Conservation (phyloP, 495 filamentous ascomycete species). For the Pyronema domesticum region DNA sequence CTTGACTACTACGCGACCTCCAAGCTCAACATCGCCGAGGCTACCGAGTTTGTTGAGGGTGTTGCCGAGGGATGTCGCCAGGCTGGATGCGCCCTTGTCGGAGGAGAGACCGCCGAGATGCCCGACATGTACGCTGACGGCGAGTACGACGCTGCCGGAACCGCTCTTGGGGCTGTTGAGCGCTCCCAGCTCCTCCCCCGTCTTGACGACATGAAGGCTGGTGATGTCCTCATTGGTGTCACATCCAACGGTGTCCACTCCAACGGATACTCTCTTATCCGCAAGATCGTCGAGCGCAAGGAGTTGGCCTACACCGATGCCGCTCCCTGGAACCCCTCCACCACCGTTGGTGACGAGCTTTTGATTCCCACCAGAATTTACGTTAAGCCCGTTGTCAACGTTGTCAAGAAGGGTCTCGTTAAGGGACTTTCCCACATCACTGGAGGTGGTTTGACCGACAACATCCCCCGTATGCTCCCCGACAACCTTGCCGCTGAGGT, state of each 20-base stretch:
- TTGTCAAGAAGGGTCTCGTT: slow-evolving; percentile 39
- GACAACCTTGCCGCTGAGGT: slow-evolving; percentile 53
- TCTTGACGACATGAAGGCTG: slow-evolving; percentile 53
- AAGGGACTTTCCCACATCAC: slow-evolving; percentile 95
- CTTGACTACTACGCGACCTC: slow-evolving; percentile 90
- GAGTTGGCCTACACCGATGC: slow-evolving; percentile 48
- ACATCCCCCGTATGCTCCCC: slow-evolving; percentile 85
- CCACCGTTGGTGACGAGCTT: slow-evolving; percentile 51
- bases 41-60: slow-evolving; percentile 66
- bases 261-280: slow-evolving; percentile 88
- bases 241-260: slow-evolving; percentile 73
- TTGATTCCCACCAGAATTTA: slow-evolving; percentile 70
- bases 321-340: slow-evolving; percentile 50
- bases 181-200: slow-evolving; percentile 54
- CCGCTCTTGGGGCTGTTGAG: slow-evolving; percentile 64
- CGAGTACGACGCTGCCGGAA: slow-evolving; percentile 80
- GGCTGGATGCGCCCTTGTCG: slow-evolving; percentile 73
- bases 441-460: slow-evolving; percentile 78
- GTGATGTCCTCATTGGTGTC: slow-evolving; percentile 72
- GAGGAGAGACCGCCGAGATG: slow-evolving; percentile 96
- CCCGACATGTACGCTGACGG: slow-evolving; percentile 69
- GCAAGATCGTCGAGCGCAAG: slow-evolving; percentile 59
- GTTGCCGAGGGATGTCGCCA: slow-evolving; percentile 69
- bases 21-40: slow-evolving; percentile 58
- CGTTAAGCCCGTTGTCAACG: slow-evolving; percentile 51